Evolutionary conservation across 192 early-diverging fungal genomes (phyloP).

Genomic region (Umbelopsis ramanniana): DNA sequence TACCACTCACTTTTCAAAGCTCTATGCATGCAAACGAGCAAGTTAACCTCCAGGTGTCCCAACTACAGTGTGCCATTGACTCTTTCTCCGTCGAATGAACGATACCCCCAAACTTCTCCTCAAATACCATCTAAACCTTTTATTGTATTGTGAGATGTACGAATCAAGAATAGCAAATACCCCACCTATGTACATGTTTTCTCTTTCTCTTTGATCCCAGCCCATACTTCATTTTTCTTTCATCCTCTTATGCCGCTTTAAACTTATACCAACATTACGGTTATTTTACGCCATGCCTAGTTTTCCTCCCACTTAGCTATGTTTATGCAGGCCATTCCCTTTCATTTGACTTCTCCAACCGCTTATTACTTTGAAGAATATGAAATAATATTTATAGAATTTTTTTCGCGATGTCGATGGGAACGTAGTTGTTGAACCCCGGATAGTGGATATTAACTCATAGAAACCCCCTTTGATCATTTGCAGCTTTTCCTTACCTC

Average conservation of each 20-base stretch:
- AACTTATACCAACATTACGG: neutral
- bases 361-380: neutral
- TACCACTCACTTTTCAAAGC: neutral
- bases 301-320: neutral
- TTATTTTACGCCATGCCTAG: neutral
- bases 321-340: neutral
- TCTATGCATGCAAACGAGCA: neutral
- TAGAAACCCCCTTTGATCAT: too few species aligned
- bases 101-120: too few species aligned
- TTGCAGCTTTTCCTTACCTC: too few species aligned
- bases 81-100: neutral
- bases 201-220: neutral
- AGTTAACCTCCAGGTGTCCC: neutral
- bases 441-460: too few species aligned
- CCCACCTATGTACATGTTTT: conserved; percentile 3
- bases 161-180: conserved; percentile 1
- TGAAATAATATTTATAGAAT: neutral
- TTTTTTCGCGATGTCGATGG: neutral
- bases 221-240: neutral
- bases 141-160: neutral
- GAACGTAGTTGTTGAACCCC: too few species aligned
- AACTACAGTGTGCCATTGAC: conserved; percentile 3
- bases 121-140: neutral
- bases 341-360: conserved; percentile 16
- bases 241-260: neutral